Base-by-base conservation (phyloP, 202 grass and related monocot genomes). In the Zoysia matrella region DNA sequence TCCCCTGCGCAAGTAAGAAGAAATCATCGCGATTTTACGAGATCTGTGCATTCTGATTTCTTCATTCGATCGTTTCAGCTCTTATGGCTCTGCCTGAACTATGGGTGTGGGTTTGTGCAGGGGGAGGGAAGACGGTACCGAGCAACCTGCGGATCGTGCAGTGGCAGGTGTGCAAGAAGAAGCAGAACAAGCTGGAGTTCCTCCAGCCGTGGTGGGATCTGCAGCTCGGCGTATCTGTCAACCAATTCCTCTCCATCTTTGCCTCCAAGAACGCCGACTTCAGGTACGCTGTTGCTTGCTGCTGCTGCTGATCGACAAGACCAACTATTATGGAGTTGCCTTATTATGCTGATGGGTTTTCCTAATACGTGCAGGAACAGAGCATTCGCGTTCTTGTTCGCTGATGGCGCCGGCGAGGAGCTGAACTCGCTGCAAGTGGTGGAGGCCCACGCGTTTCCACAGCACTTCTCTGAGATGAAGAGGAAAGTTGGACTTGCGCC, bases 201-300 rank as follows among this genome's bases (percentile, higher is more conserved):
- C 90, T 95, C 78, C 69, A 92, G 52, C 96, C 96, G 1, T 98
- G 96, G 96, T 98, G 96, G 96, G 96, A 98, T 86, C 89, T 98
- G 36, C 96, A 98, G 82, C 77, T 98, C n/a, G 92, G 96, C 71
- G 81, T 98, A 61, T 93, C 92, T 4, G 91, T 98, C 46, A 95
- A 89, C 87, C 96, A 95, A 44, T 95, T 95, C 85, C 83, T 98
- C 52, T 91, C 88, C 85, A 87, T 93, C 66, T 95, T 98, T 75
- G 77, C 91, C 0, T 92, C 96, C 7, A 90, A 84, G 67, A 84
- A 89, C 78, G 52, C 87, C 8, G 89, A 92, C 44, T 95, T 91
- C 83, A 98, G 92, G 94, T 94, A 18, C 22, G 22, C 22, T 22
- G 22, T 22, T 22, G 22, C 22, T 22, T 22, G 22, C 22, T 22